phyloP scores from a whole-genome alignment of 176 grass and related monocot species.

The Oryza coarctata region DNA sequence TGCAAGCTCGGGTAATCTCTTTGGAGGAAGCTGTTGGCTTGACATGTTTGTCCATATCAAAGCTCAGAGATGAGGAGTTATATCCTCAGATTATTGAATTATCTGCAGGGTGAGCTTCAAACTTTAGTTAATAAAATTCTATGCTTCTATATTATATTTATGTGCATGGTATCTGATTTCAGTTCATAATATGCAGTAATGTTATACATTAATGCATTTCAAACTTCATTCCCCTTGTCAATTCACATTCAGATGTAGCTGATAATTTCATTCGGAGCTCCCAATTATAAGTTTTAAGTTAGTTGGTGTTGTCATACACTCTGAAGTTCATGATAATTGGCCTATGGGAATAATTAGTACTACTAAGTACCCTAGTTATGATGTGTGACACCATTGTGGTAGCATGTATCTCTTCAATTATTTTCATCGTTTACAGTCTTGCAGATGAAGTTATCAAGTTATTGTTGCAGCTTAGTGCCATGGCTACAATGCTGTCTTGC shows the following conservation, averaged over 20 bases:
- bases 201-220: not conserved
- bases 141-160: constrained; percentile 19
- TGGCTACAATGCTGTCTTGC: not conserved
- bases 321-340: not conserved
- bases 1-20: constrained; percentile 78
- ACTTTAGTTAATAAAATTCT: constrained; percentile 24
- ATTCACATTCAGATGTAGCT: not conserved
- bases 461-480: not conserved
- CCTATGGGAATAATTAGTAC: not conserved
- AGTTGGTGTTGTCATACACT: not conserved
- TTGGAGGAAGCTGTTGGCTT: constrained; percentile 71
- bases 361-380: not conserved
- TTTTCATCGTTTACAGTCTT: not conserved
- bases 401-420: not conserved
- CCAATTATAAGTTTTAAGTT: not conserved
- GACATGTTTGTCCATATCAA: constrained; percentile 78
- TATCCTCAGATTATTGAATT: constrained; percentile 94
- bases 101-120: constrained; percentile 67
- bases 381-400: not conserved
- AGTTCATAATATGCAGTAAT: not conserved
- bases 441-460: not conserved
- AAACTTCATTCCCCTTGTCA: not conserved
- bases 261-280: constrained; percentile 6
- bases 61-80: constrained; percentile 87
- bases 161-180: constrained; percentile 24